phyloP scores from a whole-genome alignment of 371 early-diverging fungal genomes.

The Apophysomyces elegans region DNA sequence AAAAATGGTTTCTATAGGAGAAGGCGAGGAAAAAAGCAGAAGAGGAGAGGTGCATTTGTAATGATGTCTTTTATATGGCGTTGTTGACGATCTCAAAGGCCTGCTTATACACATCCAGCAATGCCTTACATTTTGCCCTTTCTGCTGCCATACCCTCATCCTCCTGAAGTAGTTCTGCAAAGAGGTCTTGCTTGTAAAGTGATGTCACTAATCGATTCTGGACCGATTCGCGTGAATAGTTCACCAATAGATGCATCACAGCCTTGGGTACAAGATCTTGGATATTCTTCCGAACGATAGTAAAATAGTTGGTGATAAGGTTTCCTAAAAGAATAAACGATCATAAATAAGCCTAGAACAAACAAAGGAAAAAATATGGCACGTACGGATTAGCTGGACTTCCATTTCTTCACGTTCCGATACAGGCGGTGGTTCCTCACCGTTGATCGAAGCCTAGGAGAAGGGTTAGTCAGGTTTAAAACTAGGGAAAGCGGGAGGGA shows the following conservation, averaged over 20 bases:
- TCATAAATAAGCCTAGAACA: not conserved
- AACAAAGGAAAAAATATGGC: not conserved
- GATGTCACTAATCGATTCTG: slow-evolving; percentile 87
- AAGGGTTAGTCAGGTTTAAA: not conserved
- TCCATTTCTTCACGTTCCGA: slow-evolving; percentile 84
- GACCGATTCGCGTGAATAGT: slow-evolving; percentile 74
- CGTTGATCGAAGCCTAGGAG: slow-evolving; percentile 10
- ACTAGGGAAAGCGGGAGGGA: not conserved
- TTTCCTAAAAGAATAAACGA: slow-evolving; percentile 32
- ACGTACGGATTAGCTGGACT: slow-evolving; percentile 82
- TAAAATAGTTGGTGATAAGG: slow-evolving; percentile 36
- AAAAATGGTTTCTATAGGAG: not conserved
- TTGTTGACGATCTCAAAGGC: slow-evolving; percentile 84
- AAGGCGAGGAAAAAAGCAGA: not conserved
- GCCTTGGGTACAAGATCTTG: slow-evolving; percentile 94
- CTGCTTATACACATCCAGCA: slow-evolving; percentile 84
- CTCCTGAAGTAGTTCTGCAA: slow-evolving; percentile 81
- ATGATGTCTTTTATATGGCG: slow-evolving; percentile 49
- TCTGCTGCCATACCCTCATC: slow-evolving; percentile 81
- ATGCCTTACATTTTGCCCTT: slow-evolving; percentile 79
- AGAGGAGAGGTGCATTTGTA: not conserved
- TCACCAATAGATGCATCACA: slow-evolving; percentile 85
- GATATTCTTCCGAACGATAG: slow-evolving; percentile 70
- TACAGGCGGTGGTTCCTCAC: slow-evolving; percentile 22
- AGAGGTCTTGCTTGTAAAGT: slow-evolving; percentile 82